A percentile compares a stretch with the other conserved stretches of the same genome.
These are phyloP conservation scores for Boletellus deceptivus DNA, from an alignment of 1,284 basidiomycete species.

Conservation along the genomic window DNA sequence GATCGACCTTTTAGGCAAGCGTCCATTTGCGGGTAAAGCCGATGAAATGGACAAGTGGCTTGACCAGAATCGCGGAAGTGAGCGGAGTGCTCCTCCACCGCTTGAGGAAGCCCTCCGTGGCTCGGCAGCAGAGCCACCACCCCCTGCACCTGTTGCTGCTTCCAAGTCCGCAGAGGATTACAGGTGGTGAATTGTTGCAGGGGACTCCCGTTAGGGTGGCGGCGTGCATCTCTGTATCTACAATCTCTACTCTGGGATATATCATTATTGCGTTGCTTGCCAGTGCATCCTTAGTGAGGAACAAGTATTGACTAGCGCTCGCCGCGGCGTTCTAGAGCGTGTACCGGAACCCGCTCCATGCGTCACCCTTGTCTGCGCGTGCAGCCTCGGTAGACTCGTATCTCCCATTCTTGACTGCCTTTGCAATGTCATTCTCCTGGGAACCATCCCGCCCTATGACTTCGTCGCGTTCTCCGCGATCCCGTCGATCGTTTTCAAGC, in stretches of 20 bases:
- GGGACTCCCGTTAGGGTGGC: neutral
- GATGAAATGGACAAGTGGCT: slow-evolving; percentile 96
- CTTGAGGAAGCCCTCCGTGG: slow-evolving; percentile 46
- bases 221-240: slow-evolving; percentile 11
- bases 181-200: slow-evolving; percentile 11
- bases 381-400: slow-evolving; percentile 41
- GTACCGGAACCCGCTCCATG: slow-evolving; percentile 49
- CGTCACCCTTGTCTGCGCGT: slow-evolving; percentile 43
- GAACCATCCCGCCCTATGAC: slow-evolving; percentile 34
- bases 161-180: slow-evolving; percentile 37
- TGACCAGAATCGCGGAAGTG: slow-evolving; percentile 63
- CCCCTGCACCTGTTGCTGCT: slow-evolving; percentile 53
- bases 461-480: slow-evolving; percentile 48
- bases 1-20: slow-evolving; percentile 80
- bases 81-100: slow-evolving; percentile 57
- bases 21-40: slow-evolving; percentile 74
- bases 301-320: no score
- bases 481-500: slow-evolving; percentile 44
- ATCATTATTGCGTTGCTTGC: neutral
- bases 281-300: neutral
- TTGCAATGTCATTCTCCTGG: slow-evolving; percentile 12
- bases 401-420: slow-evolving; percentile 34
- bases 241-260: slow-evolving; percentile 7
- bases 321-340: slow-evolving; percentile 18
- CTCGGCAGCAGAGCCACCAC: slow-evolving; percentile 37